These are phyloP conservation scores for Alternaria longipes DNA, from an alignment of 2,329 filamentous ascomycete species.

Conservation along the genomic window DNA sequence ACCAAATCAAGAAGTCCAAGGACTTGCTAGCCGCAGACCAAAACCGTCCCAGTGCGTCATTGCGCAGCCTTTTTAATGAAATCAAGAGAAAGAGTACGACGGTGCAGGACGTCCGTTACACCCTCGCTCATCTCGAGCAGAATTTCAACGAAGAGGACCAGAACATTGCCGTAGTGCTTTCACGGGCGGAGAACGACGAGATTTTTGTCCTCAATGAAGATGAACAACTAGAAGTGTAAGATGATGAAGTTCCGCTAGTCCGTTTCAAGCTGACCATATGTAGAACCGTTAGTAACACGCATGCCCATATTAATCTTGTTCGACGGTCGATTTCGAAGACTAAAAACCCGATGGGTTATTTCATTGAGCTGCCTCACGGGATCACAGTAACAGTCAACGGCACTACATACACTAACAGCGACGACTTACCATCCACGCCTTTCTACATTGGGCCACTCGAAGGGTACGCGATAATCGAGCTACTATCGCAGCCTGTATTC, in stretches of 20 bases:
- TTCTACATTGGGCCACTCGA: constrained; percentile 30
- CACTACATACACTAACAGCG: constrained; percentile 21
- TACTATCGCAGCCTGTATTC: constrained; percentile 30
- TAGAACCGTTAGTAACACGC: constrained; percentile 1
- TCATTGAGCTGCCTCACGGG: constrained; percentile 18
- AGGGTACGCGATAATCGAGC: constrained; percentile 32
- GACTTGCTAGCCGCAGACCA: background rate
- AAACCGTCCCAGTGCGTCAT: constrained; percentile 8
- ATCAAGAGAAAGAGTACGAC: constrained; percentile 11
- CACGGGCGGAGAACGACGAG: background rate
- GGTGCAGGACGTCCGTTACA: background rate
- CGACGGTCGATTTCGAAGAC: background rate
- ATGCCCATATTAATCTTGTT: constrained; percentile 10
- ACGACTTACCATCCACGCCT: background rate
- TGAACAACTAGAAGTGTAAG: constrained; percentile 16
- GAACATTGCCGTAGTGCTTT: constrained; percentile 10
- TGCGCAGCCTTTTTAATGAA: constrained; percentile 12
- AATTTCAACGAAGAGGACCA: background rate
- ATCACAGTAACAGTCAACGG: constrained; percentile 29
- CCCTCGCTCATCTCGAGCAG: background rate
- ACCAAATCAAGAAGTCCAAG: background rate
- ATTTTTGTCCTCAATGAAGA: constrained; percentile 8
- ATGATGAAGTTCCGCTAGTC: background rate
- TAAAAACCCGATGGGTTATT: constrained; percentile 9
- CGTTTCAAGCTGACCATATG: background rate